These are phyloP conservation scores for Hypoxylon sp. DNA, from an alignment of 2,329 filamentous ascomycete genomes.

Conservation along the genomic window DNA sequence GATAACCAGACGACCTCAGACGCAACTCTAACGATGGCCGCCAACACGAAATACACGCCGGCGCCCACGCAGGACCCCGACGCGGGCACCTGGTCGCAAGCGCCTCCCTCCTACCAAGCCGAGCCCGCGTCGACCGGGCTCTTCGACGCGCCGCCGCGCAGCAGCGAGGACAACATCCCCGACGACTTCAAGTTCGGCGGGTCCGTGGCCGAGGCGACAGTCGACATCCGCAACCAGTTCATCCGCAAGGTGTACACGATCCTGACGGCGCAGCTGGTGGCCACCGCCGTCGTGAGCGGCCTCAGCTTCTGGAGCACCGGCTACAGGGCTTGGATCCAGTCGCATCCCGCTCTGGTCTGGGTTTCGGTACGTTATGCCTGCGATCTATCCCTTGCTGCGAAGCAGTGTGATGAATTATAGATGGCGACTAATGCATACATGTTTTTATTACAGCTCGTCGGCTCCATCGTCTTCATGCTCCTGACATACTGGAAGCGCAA, in stretches of 20 bases:
- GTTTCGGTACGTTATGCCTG: constrained; percentile 71
- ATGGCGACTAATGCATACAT: constrained; percentile 18
- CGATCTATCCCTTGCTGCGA: background rate
- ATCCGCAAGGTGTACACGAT: constrained; percentile 98
- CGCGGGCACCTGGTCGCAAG: constrained; percentile 72
- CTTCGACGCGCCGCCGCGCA: constrained; percentile 76
- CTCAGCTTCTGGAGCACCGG: constrained; percentile 84
- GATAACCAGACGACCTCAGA: constrained; percentile 3
- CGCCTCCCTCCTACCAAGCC: constrained; percentile 82
- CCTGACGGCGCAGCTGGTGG: constrained; percentile 91
- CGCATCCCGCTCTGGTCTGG: constrained; percentile 86
- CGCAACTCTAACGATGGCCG: constrained; percentile 67
- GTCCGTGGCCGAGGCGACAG: constrained; percentile 89
- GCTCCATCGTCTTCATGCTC: constrained; percentile 85
- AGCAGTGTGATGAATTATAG: constrained; percentile 8
- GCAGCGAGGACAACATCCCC: constrained; percentile 89
- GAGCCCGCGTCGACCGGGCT: constrained; percentile 65
- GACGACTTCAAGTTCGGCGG: constrained; percentile 99
- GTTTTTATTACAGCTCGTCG: constrained; percentile 70
- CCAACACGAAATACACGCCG: constrained; percentile 83
- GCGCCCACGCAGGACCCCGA: constrained; percentile 90
- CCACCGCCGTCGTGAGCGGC: constrained; percentile 82
- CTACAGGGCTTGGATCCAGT: constrained; percentile 91
- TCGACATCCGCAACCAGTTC: constrained; percentile 97
- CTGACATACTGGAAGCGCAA: constrained; percentile 96